phyloP scores from a whole-genome alignment of 1,284 basidiomycete species.

The Volvariella surrecta region DNA sequence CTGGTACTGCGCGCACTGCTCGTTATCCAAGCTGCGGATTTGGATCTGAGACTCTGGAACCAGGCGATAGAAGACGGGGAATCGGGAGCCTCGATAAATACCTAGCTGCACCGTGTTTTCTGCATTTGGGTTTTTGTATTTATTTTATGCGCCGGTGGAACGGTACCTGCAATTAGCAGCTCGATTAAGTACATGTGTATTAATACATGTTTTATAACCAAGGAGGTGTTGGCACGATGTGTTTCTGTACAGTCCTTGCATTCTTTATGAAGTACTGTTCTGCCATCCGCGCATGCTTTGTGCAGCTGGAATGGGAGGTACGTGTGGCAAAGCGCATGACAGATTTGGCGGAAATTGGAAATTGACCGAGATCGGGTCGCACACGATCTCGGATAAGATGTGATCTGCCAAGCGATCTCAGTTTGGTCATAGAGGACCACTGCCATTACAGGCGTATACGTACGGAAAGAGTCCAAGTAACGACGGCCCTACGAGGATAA shows the following conservation, averaged over 20 bases:
- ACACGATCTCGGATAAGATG: slow-evolving; percentile 6
- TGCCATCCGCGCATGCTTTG: background rate
- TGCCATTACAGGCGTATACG: no score
- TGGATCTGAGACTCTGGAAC: slow-evolving; percentile 40
- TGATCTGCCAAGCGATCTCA: background rate
- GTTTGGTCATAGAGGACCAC: no score
- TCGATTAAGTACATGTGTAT: no score
- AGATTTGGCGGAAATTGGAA: background rate
- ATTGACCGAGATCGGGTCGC: slow-evolving; percentile 6
- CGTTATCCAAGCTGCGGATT: slow-evolving; percentile 32
- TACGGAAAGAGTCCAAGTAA: no score
- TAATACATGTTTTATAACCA: no score
- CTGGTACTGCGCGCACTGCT: slow-evolving; percentile 44
- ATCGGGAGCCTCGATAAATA: slow-evolving; percentile 7
- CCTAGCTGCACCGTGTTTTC: background rate
- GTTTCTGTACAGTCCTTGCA: no score
- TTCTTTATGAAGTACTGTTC: no score
- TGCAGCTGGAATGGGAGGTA: background rate
- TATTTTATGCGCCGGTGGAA: no score
- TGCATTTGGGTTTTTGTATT: no score
- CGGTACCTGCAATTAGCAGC: background rate
- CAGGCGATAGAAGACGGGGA: slow-evolving; percentile 23
- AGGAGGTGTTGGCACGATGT: no score
- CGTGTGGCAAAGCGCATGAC: background rate
- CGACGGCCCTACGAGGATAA: no score